These are phyloP conservation scores for Sequoiadendron giganteum DNA, from an alignment of 75 land plant species.

Conservation along the genomic window DNA sequence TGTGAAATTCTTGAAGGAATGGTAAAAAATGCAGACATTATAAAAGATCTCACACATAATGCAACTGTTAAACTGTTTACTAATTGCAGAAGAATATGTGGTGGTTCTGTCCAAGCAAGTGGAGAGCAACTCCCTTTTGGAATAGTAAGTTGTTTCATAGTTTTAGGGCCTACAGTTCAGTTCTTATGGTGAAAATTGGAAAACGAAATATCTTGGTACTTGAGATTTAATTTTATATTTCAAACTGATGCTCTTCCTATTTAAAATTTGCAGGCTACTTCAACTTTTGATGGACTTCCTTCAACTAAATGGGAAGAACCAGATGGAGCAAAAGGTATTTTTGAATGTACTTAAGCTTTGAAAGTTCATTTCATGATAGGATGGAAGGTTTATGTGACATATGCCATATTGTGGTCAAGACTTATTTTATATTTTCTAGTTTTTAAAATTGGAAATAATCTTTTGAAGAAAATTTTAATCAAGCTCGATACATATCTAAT, in stretches of 20 bases:
- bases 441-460: neutral
- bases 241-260: neutral
- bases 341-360: neutral
- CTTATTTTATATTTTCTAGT: neutral
- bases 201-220: neutral
- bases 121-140: conserved; percentile 88
- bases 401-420: neutral
- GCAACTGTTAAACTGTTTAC: conserved; percentile 24
- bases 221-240: conserved; percentile 3
- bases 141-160: conserved; percentile 56
- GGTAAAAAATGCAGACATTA: conserved; percentile 20
- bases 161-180: neutral
- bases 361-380: neutral
- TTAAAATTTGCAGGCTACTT: conserved; percentile 51
- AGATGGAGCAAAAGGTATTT: conserved; percentile 80
- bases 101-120: conserved; percentile 74
- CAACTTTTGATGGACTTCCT: conserved; percentile 89
- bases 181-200: neutral
- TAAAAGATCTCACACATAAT: conserved; percentile 17
- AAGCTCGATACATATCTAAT: neutral
- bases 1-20: conserved; percentile 55
- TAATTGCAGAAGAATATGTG: conserved; percentile 52
- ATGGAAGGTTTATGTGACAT: neutral
- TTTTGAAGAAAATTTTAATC: neutral
- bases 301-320: conserved; percentile 93